Evolutionary conservation across 202 grass and related monocot genomes (phyloP), one percentile per base, ranked within the genome.

Genomic region (Carex arenaria): DNA sequence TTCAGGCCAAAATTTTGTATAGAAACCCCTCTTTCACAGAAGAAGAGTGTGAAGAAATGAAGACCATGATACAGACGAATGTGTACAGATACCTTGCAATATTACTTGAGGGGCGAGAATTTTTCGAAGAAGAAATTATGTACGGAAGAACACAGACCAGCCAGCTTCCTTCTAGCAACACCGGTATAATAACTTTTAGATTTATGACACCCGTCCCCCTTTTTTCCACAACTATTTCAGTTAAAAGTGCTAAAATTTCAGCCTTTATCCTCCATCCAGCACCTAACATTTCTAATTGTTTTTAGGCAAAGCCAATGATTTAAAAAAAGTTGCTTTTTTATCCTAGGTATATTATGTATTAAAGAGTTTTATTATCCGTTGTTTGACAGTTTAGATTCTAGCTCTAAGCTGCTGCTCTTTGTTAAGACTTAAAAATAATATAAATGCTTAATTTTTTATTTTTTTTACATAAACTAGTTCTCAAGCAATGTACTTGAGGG

Each of bases 1-100:
- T 49, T 84, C 86, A 99, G 96, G 93, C 85, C 52, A 99, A 92
- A 71, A 90, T 96, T 87, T 88, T 95, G 85, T 96, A 94, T 81
- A 91, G 82, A 88, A 90, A 22, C 47, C 84, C 81, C 14, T 87
- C 96, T 61, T 99, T 99, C 86, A 88, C 93, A 4, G n/a, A 73
- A 36, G 85, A 88, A 71, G 96, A 99, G 75, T 82, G 81, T 59
- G 87, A 99, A 87, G 91, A 96, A 71, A 86, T 96, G 54, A 99
- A 94, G 84, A 76, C 90, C 73, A 86, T 99, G 83, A 92, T 99
- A 90, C 93, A 94, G 84, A 93, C 83, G 22, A 99, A 91, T 86
- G 93, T 99, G 90, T 99, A 94, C 76, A 92, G 65, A 84, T 92
- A 96, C 82, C 67, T 99, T 71, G 85, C 85, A 70, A 89, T 92